Conservation (phyloP, 2,329 filamentous ascomycete species). For the Exophiala oligosperma region DNA sequence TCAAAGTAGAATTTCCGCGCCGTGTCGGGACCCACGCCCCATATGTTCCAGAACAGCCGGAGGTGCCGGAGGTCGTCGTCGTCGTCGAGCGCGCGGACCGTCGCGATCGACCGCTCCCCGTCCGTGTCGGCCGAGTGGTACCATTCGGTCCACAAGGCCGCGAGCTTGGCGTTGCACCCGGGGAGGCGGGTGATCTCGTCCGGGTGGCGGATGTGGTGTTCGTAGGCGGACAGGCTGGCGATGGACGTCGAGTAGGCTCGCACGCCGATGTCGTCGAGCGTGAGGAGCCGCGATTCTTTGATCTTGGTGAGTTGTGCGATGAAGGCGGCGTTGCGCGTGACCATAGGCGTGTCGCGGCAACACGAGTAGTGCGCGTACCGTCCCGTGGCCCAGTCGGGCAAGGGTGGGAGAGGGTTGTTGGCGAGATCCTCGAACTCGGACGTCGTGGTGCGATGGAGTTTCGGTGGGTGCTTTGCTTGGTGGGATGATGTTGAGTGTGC, state of each 20-base stretch:
- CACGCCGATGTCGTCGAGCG: constrained; percentile 74
- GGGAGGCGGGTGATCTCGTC: constrained; percentile 60
- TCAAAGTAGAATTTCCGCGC: constrained; percentile 78
- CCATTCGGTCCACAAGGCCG: constrained; percentile 76
- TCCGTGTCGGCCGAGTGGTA: constrained; percentile 46
- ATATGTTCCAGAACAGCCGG: constrained; percentile 76
- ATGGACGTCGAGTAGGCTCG: constrained; percentile 87
- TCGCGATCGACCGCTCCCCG: constrained; percentile 57
- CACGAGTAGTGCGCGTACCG: constrained; percentile 70
- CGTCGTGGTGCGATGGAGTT: constrained; percentile 68
- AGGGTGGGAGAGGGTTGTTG: constrained; percentile 52
- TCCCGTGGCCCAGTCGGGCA: constrained; percentile 69
- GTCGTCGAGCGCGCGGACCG: constrained; percentile 62
- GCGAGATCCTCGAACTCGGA: constrained; percentile 65
- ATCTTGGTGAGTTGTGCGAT: constrained; percentile 74
- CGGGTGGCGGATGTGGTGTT: constrained; percentile 52
- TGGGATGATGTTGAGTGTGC: constrained; percentile 14
- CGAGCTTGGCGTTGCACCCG: constrained; percentile 79
- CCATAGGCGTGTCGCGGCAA: constrained; percentile 69
- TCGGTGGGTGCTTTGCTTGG: constrained; percentile 37
- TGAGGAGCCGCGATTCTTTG: constrained; percentile 67
- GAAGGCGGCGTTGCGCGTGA: constrained; percentile 73
- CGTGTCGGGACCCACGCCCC: constrained; percentile 84
- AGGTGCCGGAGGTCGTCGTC: constrained; percentile 67
- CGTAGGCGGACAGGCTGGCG: constrained; percentile 79